A percentile compares a stretch with the other conserved stretches of the same genome.
phyloP scores from a whole-genome alignment of 2,329 filamentous ascomycete species.

The Penicillium sp. region DNA sequence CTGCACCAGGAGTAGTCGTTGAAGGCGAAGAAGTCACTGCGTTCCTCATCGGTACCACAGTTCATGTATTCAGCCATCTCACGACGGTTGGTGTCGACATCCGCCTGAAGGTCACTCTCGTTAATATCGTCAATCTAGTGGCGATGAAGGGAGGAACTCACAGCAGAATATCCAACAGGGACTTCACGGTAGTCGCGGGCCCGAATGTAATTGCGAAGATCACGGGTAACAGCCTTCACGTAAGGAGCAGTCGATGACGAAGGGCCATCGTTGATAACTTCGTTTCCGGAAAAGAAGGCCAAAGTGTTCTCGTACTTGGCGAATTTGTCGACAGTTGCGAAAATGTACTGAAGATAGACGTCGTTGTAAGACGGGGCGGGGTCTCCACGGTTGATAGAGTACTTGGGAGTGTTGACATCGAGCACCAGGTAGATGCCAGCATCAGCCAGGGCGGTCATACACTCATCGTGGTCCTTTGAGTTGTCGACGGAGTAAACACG shows the following conservation, averaged over 20 bases:
- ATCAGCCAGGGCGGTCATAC: slow-evolving; percentile 79
- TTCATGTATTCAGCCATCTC: slow-evolving; percentile 93
- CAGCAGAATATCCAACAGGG: slow-evolving; percentile 74
- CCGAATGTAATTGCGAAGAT: slow-evolving; percentile 73
- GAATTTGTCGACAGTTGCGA: slow-evolving; percentile 86
- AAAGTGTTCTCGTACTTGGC: slow-evolving; percentile 83
- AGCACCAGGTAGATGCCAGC: slow-evolving; percentile 92
- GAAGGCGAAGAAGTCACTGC: slow-evolving; percentile 87
- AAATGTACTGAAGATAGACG: slow-evolving; percentile 82
- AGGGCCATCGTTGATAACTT: slow-evolving; percentile 73
- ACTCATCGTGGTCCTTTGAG: slow-evolving; percentile 76
- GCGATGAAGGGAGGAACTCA: slow-evolving; percentile 24
- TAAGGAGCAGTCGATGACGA: slow-evolving; percentile 72
- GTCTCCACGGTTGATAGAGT: slow-evolving; percentile 80
- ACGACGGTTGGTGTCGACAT: slow-evolving; percentile 82
- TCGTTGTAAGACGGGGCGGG: slow-evolving; percentile 84
- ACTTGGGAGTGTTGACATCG: slow-evolving; percentile 88
- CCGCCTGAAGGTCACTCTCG: slow-evolving; percentile 55
- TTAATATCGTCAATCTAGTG: background rate
- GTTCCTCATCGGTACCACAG: slow-evolving; percentile 81
- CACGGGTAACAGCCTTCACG: slow-evolving; percentile 78
- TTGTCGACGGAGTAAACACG: slow-evolving; percentile 95
- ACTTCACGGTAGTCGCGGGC: slow-evolving; percentile 66
- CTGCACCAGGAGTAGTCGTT: slow-evolving; percentile 83
- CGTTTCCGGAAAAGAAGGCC: slow-evolving; percentile 83